Evolutionary conservation across 441 rosid genomes (phyloP).

Genomic region (Geranium incanum): DNA sequence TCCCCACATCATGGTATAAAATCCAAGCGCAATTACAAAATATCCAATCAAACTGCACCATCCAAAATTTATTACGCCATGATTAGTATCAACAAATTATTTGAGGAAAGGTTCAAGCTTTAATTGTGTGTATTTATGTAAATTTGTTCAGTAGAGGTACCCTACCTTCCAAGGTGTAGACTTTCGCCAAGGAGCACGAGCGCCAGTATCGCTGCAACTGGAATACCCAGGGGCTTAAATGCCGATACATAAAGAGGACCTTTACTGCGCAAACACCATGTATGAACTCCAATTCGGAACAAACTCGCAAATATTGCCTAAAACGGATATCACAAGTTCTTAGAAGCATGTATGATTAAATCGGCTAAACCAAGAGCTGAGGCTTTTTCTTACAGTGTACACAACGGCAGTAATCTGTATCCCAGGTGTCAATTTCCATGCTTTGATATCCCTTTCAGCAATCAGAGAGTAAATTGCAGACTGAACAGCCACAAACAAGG

Average conservation of each 20-base stretch:
- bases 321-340: background rate
- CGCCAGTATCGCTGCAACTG: background rate
- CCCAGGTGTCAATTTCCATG: background rate
- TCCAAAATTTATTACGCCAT: no score
- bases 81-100: no score
- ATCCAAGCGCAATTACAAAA: background rate
- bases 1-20: background rate
- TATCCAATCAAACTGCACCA: background rate
- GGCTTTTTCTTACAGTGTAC: conserved; percentile 2
- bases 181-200: background rate
- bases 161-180: background rate
- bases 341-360: background rate
- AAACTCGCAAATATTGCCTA: conserved; percentile 1
- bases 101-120: no score
- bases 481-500: background rate
- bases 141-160: no score
- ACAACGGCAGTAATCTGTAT: background rate
- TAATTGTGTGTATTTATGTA: no score
- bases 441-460: background rate
- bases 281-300: background rate
- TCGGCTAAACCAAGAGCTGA: background rate
- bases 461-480: background rate
- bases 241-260: background rate
- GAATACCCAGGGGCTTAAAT: conserved; percentile 1
- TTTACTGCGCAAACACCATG: conserved; percentile 4